These are phyloP conservation scores for Peronospora destructor DNA, from an alignment of 352 stramenopile genomes.

Conservation along the genomic window DNA sequence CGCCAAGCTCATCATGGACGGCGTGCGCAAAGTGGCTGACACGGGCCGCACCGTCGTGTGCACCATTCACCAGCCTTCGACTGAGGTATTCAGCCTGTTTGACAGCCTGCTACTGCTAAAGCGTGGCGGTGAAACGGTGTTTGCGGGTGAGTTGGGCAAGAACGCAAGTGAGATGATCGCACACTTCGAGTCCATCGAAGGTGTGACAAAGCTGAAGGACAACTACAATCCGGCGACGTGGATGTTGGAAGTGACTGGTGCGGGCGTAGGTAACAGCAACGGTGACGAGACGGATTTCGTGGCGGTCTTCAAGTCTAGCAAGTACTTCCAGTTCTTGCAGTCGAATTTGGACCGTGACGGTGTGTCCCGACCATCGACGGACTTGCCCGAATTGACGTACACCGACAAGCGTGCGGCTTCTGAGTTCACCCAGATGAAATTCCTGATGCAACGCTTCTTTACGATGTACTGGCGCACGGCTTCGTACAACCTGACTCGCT, in stretches of 20 bases:
- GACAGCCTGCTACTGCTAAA: too few species aligned
- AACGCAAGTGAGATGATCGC: slow-evolving; percentile 35
- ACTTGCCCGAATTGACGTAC: slow-evolving; percentile 28
- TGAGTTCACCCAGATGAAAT: slow-evolving; percentile 21
- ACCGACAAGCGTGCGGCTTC: slow-evolving; percentile 27
- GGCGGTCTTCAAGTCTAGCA: slow-evolving; percentile 26
- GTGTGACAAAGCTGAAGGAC: slow-evolving; percentile 39
- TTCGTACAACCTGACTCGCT: slow-evolving; percentile 76
- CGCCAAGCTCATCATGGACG: slow-evolving; percentile 84
- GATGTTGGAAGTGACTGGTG: slow-evolving; percentile 38
- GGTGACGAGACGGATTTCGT: slow-evolving; percentile 33
- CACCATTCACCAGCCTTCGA: too few species aligned
- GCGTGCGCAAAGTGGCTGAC: slow-evolving; percentile 79
- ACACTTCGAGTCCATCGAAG: slow-evolving; percentile 24
- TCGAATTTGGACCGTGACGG: slow-evolving; percentile 30
- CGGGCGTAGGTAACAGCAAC: slow-evolving; percentile 29
- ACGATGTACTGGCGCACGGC: slow-evolving; percentile 59
- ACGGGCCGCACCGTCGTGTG: slow-evolving; percentile 44
- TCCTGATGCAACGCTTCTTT: slow-evolving; percentile 45
- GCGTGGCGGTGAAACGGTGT: too few species aligned
- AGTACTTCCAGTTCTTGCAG: slow-evolving; percentile 20
- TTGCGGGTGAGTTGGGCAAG: slow-evolving; percentile 24
- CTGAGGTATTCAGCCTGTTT: too few species aligned
- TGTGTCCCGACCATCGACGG: slow-evolving; percentile 19
- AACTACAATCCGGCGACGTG: slow-evolving; percentile 71